phyloP scores from a whole-genome alignment of 2,329 filamentous ascomycete genomes.

The Anthostomella pinea region DNA sequence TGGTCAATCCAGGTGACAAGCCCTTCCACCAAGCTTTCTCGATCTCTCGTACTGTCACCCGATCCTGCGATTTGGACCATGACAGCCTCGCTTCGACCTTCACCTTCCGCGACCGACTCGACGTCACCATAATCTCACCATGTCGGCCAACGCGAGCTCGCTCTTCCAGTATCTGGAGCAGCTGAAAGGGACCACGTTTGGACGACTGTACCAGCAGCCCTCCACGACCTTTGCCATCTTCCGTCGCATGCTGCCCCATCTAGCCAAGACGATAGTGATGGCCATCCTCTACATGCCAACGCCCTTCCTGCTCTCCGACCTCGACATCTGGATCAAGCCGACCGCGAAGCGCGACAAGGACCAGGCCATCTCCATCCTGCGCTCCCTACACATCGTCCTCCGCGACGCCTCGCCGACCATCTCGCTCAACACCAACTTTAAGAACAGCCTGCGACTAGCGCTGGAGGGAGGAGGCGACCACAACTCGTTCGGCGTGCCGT shows the following conservation, averaged over 20 bases:
- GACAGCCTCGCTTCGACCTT: constrained; percentile 10
- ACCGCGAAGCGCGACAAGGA: constrained; percentile 68
- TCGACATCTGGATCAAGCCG: constrained; percentile 83
- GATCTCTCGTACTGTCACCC: too few relatives aligned
- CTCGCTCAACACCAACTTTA: constrained; percentile 77
- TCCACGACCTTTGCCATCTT: constrained; percentile 95
- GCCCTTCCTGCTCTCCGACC: constrained; percentile 73
- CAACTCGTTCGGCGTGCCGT: constrained; percentile 87
- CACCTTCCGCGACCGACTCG: constrained; percentile 8
- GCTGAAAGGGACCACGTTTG: constrained; percentile 84
- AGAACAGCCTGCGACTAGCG: constrained; percentile 76
- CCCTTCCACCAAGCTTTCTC: too few relatives aligned
- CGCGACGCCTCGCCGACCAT: constrained; percentile 68
- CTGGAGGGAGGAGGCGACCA: constrained; percentile 84
- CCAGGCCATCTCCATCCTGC: constrained; percentile 76
- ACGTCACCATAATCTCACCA: constrained; percentile 16
- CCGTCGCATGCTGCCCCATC: constrained; percentile 89
- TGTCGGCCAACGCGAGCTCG: constrained; percentile 36
- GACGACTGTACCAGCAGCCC: constrained; percentile 90
- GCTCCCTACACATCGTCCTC: constrained; percentile 84
- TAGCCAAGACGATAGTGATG: constrained; percentile 98
- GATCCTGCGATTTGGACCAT: too few relatives aligned
- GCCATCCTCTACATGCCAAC: constrained; percentile 86
- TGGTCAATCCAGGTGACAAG: too few relatives aligned
- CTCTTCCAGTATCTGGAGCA: constrained; percentile 90